Conservation (phyloP, 1,284 basidiomycete species). For the Moesziomyces aphidis region DNA sequence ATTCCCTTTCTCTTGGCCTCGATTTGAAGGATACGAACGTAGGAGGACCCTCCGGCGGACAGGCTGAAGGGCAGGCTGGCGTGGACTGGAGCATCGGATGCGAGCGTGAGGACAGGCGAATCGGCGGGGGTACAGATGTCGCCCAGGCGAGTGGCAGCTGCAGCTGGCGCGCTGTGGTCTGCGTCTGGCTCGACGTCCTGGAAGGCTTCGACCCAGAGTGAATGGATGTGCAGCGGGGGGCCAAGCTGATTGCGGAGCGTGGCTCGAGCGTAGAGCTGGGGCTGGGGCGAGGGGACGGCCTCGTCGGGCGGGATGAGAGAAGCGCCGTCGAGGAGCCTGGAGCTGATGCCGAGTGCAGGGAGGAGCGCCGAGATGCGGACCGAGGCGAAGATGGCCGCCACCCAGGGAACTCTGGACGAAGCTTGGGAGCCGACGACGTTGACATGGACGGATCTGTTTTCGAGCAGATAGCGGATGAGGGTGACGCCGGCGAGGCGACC, state of each 20-base stretch:
- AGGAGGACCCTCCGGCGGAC: conserved; percentile 45
- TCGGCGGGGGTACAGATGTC: conserved; percentile 37
- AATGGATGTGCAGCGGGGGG: conserved; percentile 36
- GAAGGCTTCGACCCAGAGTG: conserved; percentile 35
- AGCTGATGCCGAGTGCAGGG: conserved; percentile 47
- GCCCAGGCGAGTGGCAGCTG: conserved; percentile 25
- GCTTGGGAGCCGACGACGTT: conserved; percentile 22
- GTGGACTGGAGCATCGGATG: conserved; percentile 30
- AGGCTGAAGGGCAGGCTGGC: conserved; percentile 52
- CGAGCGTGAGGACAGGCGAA: conserved; percentile 43
- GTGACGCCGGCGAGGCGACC: conserved; percentile 27
- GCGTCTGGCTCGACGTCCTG: conserved; percentile 16
- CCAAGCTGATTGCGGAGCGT: conserved; percentile 55
- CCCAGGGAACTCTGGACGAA: conserved; percentile 45
- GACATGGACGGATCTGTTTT: conserved; percentile 42
- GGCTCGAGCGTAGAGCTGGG: conserved; percentile 45
- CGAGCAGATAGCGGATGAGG: conserved; percentile 44
- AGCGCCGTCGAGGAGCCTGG: conserved; percentile 51
- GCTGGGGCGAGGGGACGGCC: neutral
- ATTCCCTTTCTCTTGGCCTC: conserved; percentile 45
- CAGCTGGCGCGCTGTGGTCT: neutral
- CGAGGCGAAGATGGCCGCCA: conserved; percentile 34
- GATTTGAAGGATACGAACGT: conserved; percentile 49
- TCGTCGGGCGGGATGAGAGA: conserved; percentile 37
- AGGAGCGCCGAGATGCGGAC: conserved; percentile 38